Percentiles rank a stretch among this genome's conserved stretches.
phyloP scores from a whole-genome alignment of 495 filamentous ascomycete genomes.

The Geoglossum glabrum region DNA sequence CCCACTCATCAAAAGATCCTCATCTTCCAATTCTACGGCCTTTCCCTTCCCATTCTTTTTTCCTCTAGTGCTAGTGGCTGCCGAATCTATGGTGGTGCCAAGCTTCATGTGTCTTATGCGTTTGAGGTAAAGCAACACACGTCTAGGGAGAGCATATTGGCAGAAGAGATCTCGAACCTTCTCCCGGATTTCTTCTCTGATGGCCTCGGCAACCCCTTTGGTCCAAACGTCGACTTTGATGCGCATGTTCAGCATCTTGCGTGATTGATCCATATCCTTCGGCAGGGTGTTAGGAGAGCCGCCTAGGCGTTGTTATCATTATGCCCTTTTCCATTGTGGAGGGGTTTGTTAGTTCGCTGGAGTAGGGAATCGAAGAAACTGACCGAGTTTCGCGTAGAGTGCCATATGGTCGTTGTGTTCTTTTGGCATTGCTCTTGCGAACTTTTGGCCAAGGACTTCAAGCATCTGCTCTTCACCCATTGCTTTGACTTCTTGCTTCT shows the following conservation, averaged over 20 bases:
- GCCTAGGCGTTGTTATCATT: conserved; percentile 3
- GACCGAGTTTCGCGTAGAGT: conserved; percentile 7
- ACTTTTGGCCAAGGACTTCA: not conserved
- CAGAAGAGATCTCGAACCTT: conserved; percentile 8
- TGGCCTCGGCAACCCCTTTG: conserved; percentile 3
- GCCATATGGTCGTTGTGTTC: conserved; percentile 1
- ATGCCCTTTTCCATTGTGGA: not conserved
- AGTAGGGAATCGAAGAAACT: not conserved
- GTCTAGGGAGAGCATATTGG: conserved; percentile 3
- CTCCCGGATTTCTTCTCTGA: conserved; percentile 7
- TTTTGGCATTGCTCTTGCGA: conserved; percentile 2
- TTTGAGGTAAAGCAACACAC: conserved; percentile 8
- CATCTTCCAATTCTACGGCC: not conserved
- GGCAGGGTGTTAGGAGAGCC: not conserved
- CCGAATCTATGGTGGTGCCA: not conserved
- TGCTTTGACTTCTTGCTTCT: not conserved
- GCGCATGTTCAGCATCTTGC: conserved; percentile 9
- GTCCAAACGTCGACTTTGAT: conserved; percentile 9
- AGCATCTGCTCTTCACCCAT: not conserved
- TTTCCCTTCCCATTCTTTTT: not conserved
- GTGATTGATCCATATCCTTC: conserved; percentile 9
- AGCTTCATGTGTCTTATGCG: conserved; percentile 5
- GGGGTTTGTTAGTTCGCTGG: not conserved
- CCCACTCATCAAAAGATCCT: conserved; percentile 2
- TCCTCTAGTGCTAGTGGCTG: not conserved